Conservation (phyloP, 1,139 yeast genomes). For the Geotrichum klebahnii region DNA sequence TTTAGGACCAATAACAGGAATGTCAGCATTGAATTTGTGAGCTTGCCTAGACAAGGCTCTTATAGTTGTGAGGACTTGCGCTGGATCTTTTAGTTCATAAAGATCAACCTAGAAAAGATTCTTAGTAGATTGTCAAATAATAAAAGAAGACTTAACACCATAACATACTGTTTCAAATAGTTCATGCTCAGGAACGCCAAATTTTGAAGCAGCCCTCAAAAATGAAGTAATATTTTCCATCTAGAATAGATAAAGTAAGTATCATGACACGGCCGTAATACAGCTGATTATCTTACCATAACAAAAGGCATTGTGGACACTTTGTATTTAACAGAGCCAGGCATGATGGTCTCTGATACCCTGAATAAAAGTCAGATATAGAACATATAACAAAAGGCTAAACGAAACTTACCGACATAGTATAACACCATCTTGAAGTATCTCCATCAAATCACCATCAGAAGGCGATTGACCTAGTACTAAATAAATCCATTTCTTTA, state of each 20-base stretch:
- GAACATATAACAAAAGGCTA: not conserved
- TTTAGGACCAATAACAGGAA: constrained; percentile 52
- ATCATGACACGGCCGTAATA: too few species aligned
- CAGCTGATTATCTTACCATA: constrained; percentile 42
- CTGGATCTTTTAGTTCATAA: constrained; percentile 69
- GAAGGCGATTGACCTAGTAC: constrained; percentile 29
- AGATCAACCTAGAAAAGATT: constrained; percentile 48
- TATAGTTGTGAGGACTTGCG: constrained; percentile 68
- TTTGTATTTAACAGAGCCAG: constrained; percentile 50
- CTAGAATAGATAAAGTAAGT: constrained; percentile 28
- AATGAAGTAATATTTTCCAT: constrained; percentile 85
- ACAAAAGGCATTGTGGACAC: constrained; percentile 76
- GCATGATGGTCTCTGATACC: constrained; percentile 42
- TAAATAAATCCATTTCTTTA: constrained; percentile 32
- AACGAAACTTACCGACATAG: constrained; percentile 50
- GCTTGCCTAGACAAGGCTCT: constrained; percentile 68
- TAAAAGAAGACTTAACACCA: not conserved
- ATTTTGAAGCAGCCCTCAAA: constrained; percentile 53
- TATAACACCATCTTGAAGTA: constrained; percentile 61
- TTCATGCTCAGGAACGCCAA: constrained; percentile 81
- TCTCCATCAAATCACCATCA: constrained; percentile 44
- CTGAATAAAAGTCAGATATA: constrained; percentile 26
- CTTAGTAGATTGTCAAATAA: not conserved
- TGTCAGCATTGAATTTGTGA: constrained; percentile 45
- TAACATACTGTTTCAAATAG: constrained; percentile 59